Percentiles rank a stretch among this genome's conserved stretches.
Conservation (phyloP, 2,329 filamentous ascomycete genomes). For the Aspergillus puulaauensis region DNA sequence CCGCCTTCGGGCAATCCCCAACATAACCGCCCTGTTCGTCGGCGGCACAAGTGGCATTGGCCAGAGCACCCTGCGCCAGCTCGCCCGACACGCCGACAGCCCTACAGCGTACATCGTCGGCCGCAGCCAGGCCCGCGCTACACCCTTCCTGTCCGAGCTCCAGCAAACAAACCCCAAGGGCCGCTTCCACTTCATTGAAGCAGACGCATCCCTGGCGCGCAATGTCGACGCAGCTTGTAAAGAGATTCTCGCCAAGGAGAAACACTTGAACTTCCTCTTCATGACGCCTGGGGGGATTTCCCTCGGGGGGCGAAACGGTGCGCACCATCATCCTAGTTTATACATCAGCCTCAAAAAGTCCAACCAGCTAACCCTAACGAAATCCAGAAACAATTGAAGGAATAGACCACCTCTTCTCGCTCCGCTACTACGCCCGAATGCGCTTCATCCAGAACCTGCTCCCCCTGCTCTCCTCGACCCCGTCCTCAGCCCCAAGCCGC, state of each 20-base stretch:
- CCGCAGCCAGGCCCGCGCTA: constrained; percentile 37
- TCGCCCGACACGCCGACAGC: constrained; percentile 40
- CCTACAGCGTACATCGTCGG: constrained; percentile 56
- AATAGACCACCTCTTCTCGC: constrained; percentile 24
- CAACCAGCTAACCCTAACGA: neutral
- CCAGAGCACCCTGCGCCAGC: constrained; percentile 47
- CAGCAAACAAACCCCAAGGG: constrained; percentile 45
- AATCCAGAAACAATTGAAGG: constrained; percentile 27
- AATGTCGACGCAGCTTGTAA: constrained; percentile 52
- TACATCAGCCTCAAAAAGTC: too few relatives aligned
- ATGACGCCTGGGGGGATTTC: constrained; percentile 23
- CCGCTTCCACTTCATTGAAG: constrained; percentile 48
- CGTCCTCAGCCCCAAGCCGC: constrained; percentile 43
- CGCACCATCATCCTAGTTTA: too few relatives aligned
- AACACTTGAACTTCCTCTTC: constrained; percentile 27
- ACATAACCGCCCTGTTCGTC: constrained; percentile 50
- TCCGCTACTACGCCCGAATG: constrained; percentile 31
- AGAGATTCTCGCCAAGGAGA: constrained; percentile 39
- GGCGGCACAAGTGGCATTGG: constrained; percentile 59
- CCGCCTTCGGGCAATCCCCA: constrained; percentile 25
- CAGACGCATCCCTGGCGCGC: constrained; percentile 51
- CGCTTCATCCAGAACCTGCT: constrained; percentile 33
- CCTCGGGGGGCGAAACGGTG: constrained; percentile 11
- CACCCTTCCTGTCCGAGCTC: constrained; percentile 44
- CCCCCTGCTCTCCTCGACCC: constrained; percentile 16